These are phyloP conservation scores for Diplotaxis tenuifolia DNA, from an alignment of 345 rosid species.

Conservation along the genomic window DNA sequence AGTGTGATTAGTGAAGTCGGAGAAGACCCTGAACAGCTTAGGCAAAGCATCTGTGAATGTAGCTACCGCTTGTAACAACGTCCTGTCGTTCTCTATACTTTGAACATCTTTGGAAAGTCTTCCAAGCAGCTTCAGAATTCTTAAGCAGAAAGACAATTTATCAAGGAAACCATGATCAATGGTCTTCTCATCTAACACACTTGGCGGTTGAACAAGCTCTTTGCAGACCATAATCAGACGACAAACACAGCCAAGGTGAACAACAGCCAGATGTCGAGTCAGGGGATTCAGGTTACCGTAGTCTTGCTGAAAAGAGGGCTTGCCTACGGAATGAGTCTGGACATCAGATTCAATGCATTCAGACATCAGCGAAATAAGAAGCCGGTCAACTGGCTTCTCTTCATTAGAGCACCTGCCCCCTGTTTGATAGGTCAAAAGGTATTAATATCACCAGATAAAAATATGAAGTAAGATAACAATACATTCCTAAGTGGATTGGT, in stretches of 20 bases:
- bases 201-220: constrained; percentile 57
- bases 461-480: not conserved
- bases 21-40: constrained; percentile 50
- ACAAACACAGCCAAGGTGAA: constrained; percentile 56
- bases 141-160: constrained; percentile 63
- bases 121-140: constrained; percentile 76
- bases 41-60: constrained; percentile 61
- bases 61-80: constrained; percentile 67
- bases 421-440: constrained; percentile 32
- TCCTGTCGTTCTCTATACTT: constrained; percentile 57
- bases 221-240: constrained; percentile 63
- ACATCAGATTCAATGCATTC: constrained; percentile 60
- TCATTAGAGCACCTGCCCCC: constrained; percentile 64
- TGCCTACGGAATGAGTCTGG: constrained; percentile 44
- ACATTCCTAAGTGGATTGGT: constrained; percentile 7
- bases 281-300: constrained; percentile 54
- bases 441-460: constrained; percentile 21
- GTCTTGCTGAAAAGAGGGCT: constrained; percentile 47
- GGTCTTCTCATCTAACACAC: constrained; percentile 56
- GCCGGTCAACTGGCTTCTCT: constrained; percentile 71
- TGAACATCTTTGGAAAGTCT: constrained; percentile 56
- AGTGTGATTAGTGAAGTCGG: constrained; percentile 64
- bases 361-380: constrained; percentile 64
- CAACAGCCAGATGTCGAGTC: constrained; percentile 80
- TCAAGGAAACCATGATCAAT: constrained; percentile 47